These are phyloP conservation scores for Blastocladiella emersonii DNA, from an alignment of 371 early-diverging fungal genomes.

Conservation along the genomic window DNA sequence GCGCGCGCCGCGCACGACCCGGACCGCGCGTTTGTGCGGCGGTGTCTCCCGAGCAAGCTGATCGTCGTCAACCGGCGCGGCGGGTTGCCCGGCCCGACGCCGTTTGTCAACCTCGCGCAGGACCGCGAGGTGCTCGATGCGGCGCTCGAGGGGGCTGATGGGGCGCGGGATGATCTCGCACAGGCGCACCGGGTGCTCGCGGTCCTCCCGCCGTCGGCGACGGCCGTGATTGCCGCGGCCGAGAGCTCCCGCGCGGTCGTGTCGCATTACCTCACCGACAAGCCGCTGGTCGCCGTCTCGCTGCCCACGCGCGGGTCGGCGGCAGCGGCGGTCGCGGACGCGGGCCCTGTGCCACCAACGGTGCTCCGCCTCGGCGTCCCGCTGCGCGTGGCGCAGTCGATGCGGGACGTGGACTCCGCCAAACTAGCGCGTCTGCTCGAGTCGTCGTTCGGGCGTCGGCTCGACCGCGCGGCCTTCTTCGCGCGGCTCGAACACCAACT, in stretches of 20 bases:
- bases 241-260: slow-evolving; percentile 26
- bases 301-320: slow-evolving; percentile 9
- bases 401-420: slow-evolving; percentile 35
- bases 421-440: slow-evolving; percentile 52
- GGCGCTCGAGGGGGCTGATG: slow-evolving; percentile 22
- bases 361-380: slow-evolving; percentile 63
- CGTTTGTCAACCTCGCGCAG: neutral
- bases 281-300: slow-evolving; percentile 27
- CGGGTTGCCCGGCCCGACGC: slow-evolving; percentile 17
- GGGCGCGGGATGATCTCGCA: slow-evolving; percentile 27
- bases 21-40: neutral
- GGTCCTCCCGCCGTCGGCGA: slow-evolving; percentile 31
- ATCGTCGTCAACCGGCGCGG: neutral
- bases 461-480: slow-evolving; percentile 44
- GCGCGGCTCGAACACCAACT: slow-evolving; percentile 33
- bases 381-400: slow-evolving; percentile 31
- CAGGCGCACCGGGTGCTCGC: slow-evolving; percentile 34
- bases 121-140: neutral
- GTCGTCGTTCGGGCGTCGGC: slow-evolving; percentile 54
- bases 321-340: neutral
- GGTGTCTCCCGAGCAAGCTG: neutral
- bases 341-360: slow-evolving; percentile 23
- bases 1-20: neutral
- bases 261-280: slow-evolving; percentile 45
- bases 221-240: slow-evolving; percentile 38